Evolutionary conservation across 2,329 filamentous ascomycete genomes (phyloP).

Genomic region (Capronia americana): DNA sequence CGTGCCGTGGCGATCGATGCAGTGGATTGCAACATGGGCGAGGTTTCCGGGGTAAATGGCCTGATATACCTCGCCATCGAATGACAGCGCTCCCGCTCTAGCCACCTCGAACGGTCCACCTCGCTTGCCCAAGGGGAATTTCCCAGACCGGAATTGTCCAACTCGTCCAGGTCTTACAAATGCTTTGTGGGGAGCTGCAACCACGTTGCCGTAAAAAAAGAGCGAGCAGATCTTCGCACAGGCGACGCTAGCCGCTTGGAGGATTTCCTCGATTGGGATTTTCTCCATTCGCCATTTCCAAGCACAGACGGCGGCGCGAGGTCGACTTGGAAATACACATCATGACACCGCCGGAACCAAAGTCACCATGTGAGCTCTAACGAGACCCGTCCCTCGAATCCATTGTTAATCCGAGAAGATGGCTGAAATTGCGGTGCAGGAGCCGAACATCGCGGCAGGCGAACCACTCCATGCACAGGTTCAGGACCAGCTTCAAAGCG

Average conservation of each 20-base stretch:
- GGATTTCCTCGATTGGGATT: slow-evolving; percentile 20
- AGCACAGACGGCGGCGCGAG: not conserved
- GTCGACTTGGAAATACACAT: not conserved
- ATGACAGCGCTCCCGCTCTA: not conserved
- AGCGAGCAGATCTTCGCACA: not conserved
- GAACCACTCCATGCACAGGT: not conserved
- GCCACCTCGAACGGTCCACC: not conserved
- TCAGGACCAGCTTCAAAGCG: not conserved
- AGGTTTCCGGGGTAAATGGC: not conserved
- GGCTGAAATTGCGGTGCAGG: not conserved
- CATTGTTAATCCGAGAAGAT: not conserved
- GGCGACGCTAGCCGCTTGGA: slow-evolving; percentile 17
- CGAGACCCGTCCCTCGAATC: not conserved
- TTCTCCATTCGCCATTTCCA: slow-evolving; percentile 8
- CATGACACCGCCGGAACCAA: not conserved
- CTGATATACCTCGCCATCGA: slow-evolving; percentile 1
- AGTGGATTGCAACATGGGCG: not conserved
- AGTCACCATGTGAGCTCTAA: not conserved
- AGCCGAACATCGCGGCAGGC: not conserved
- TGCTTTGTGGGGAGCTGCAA: not conserved
- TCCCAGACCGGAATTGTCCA: not conserved
- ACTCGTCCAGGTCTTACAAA: not conserved
- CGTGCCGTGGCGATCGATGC: not conserved
- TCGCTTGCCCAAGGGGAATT: not conserved
- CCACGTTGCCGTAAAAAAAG: not conserved